Conservation (phyloP, 2,329 filamentous ascomycete genomes). For the Sarocladium oryzae region DNA sequence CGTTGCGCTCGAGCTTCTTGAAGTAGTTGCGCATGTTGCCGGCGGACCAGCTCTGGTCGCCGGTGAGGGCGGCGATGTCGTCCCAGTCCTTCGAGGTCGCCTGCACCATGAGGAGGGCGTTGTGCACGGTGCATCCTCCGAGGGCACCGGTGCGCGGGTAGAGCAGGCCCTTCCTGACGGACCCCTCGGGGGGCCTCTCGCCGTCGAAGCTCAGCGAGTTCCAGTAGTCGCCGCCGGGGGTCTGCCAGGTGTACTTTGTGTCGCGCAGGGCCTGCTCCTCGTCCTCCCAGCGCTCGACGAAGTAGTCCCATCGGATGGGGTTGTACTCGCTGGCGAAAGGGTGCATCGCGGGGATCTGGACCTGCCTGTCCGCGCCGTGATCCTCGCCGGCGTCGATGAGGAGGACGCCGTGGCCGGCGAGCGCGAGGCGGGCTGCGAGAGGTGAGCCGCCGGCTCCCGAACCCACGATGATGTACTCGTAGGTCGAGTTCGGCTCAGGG, state of each 20-base stretch:
- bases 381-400: conserved; percentile 58
- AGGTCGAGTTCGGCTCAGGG: conserved; percentile 15
- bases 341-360: conserved; percentile 42
- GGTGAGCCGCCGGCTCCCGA: conserved; percentile 56
- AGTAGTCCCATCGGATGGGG: conserved; percentile 51
- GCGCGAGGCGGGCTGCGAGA: conserved; percentile 50
- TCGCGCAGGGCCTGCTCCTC: conserved; percentile 31
- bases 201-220: conserved; percentile 5
- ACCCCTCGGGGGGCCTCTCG: conserved; percentile 29
- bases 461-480: conserved; percentile 57
- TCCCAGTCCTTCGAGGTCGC: conserved; percentile 20
- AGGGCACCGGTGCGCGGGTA: conserved; percentile 42
- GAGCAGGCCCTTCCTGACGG: conserved; percentile 35
- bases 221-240: conserved; percentile 13
- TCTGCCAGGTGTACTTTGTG: conserved; percentile 24
- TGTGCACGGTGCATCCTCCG: conserved; percentile 51
- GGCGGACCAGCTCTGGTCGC: conserved; percentile 52
- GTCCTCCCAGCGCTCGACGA: conserved; percentile 49
- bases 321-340: conserved; percentile 42
- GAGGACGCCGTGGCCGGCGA: conserved; percentile 52
- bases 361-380: conserved; percentile 38
- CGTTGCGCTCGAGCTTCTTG: conserved; percentile 47
- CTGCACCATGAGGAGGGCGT: conserved; percentile 44
- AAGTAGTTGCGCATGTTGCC: conserved; percentile 56
- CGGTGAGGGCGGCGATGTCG: conserved; percentile 49